phyloP scores from a whole-genome alignment of 768 basidiomycete species.

The Suillus hirtellus region DNA sequence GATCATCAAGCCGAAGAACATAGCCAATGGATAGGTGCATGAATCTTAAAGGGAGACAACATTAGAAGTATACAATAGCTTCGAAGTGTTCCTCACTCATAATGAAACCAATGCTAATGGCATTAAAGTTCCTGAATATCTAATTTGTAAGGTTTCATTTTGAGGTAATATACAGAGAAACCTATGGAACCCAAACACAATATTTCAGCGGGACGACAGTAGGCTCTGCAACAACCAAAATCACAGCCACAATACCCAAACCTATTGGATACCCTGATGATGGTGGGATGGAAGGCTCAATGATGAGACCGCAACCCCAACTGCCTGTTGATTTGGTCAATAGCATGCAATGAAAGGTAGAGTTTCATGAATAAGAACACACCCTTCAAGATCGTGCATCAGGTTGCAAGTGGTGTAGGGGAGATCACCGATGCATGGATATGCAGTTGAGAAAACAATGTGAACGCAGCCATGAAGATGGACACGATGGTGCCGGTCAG shows the following conservation, averaged over 20 bases:
- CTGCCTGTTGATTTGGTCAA: constrained; percentile 14
- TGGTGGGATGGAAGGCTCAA: constrained; percentile 41
- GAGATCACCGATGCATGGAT: constrained; percentile 51
- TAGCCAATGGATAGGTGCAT: constrained; percentile 26
- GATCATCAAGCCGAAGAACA: constrained; percentile 26
- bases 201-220: constrained; percentile 24
- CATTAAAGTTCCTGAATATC: constrained; percentile 23
- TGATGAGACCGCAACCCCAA: constrained; percentile 23
- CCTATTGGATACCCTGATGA: constrained; percentile 61
- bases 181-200: constrained; percentile 22
- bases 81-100: constrained; percentile 1
- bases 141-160: not conserved
- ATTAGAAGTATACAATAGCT: not conserved
- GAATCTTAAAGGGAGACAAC: constrained; percentile 12
- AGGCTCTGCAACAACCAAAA: constrained; percentile 43
- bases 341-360: not conserved
- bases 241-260: constrained; percentile 45
- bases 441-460: constrained; percentile 61
- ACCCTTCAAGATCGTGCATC: constrained; percentile 28
- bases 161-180: not conserved
- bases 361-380: not conserved
- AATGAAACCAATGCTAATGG: constrained; percentile 26
- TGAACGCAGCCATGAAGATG: constrained; percentile 60
- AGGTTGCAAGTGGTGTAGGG: constrained; percentile 19
- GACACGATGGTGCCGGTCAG: constrained; percentile 58